These are phyloP conservation scores for Alternaria viburni DNA, from an alignment of 2,329 filamentous ascomycete genomes.

Conservation along the genomic window DNA sequence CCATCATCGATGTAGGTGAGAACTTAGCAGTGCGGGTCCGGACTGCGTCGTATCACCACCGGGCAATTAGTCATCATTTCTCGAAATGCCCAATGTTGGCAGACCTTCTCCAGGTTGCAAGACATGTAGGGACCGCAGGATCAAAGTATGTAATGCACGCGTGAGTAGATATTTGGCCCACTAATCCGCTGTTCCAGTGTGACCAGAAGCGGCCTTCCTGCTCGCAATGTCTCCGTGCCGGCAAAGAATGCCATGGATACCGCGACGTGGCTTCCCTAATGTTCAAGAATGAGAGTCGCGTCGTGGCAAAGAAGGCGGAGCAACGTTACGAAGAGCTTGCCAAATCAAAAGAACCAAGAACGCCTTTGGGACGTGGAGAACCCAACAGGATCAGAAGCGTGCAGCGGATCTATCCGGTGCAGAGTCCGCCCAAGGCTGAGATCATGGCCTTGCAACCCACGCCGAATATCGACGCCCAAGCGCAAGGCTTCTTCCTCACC, in stretches of 20 bases:
- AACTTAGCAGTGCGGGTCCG: not conserved
- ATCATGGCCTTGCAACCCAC: slow-evolving; percentile 15
- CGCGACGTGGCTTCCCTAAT: slow-evolving; percentile 39
- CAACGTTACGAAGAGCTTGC: slow-evolving; percentile 32
- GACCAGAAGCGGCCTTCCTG: slow-evolving; percentile 43
- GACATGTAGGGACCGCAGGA: slow-evolving; percentile 39
- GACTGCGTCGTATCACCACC: not conserved
- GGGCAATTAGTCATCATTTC: not conserved
- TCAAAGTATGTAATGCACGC: slow-evolving; percentile 29
- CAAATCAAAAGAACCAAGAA: slow-evolving; percentile 11
- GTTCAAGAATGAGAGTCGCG: slow-evolving; percentile 39
- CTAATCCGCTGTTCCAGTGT: slow-evolving; percentile 25
- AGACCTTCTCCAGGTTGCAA: slow-evolving; percentile 42
- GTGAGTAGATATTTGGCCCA: not conserved
- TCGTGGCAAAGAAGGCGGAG: slow-evolving; percentile 33
- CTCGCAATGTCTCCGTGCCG: slow-evolving; percentile 37
- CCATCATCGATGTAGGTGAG: not conserved
- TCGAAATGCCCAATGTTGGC: slow-evolving; percentile 39
- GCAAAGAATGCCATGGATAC: slow-evolving; percentile 40
- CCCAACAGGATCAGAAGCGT: not conserved
- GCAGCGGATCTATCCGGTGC: not conserved
- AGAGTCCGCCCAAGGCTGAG: slow-evolving; percentile 16
- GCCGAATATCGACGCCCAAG: slow-evolving; percentile 38
- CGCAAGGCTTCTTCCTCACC: slow-evolving; percentile 37
- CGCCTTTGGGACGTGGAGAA: not conserved